Evolutionary conservation across 306 rosid genomes (phyloP).

Genomic region (Clitoria ternatea): DNA sequence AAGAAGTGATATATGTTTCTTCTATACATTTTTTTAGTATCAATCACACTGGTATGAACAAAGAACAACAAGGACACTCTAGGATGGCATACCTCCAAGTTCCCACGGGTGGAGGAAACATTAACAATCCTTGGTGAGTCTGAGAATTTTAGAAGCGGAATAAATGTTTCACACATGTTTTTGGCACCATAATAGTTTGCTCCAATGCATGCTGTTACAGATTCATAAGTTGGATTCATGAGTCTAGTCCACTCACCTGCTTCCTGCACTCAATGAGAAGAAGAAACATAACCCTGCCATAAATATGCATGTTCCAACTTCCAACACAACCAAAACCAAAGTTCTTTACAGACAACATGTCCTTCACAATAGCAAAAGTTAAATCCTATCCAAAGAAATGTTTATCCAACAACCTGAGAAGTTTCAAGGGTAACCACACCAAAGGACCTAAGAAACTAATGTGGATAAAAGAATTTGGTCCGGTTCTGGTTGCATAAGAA

Average conservation of each 20-base stretch:
- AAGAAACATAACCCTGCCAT: too few relatives aligned
- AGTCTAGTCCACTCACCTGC: constrained; percentile 30
- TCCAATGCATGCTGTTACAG: constrained; percentile 26
- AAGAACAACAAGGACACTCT: too few relatives aligned
- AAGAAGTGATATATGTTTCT: too few relatives aligned
- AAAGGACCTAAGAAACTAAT: too few relatives aligned
- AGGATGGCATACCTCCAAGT: constrained; percentile 37
- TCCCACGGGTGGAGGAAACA: constrained; percentile 33
- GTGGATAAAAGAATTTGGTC: too few relatives aligned
- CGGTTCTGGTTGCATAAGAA: too few relatives aligned
- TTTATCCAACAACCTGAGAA: too few relatives aligned
- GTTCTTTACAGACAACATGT: background rate
- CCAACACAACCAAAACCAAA: constrained; percentile 8
- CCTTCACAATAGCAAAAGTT: background rate
- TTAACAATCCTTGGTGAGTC: constrained; percentile 52
- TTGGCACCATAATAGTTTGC: constrained; percentile 56
- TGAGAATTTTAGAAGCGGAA: constrained; percentile 55
- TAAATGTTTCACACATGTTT: constrained; percentile 28
- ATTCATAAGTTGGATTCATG: constrained; percentile 27
- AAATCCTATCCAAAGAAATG: background rate
- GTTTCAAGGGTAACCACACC: background rate
- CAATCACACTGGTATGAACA: too few relatives aligned
- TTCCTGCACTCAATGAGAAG: constrained; percentile 15
- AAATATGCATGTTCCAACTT: too few relatives aligned
- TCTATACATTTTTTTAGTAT: too few relatives aligned